Evolutionary conservation across 2,329 filamentous ascomycete genomes (phyloP), one percentile per base, ranked within the genome.

Genomic region (Aspergillus floridensis): DNA sequence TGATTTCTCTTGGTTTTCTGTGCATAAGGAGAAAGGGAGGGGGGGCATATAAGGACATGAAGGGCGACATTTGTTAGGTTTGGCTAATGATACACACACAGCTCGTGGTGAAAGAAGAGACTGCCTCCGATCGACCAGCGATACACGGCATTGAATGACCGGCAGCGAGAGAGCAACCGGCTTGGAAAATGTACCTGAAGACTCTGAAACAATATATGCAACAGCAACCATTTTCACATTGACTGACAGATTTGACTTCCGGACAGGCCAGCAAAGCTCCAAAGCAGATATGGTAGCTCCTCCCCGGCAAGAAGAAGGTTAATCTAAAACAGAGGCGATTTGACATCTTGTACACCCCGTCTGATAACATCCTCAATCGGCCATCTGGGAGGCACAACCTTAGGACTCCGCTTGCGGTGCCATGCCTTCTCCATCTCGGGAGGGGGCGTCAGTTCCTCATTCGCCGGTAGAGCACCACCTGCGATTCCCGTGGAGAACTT

Each of bases 401-500:
- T 82, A 58, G 83, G 80, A 50, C 75, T 73, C 65, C 81, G 78
- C 59, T 80, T 75, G 60, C 79, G 77, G 57, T 78, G 79, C 82
- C 86, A 86, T 68, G 90, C 86, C 63, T 83, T 80, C 76, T 96
- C 90, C 73, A 88, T 87, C 71, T 93, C 87, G 10, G 86, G 82
- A 0, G 71, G 67, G 29, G 70, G 70, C 7, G 85, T 84, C 44
- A 91, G 82, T 16, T 86, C 89, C 38, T 90, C 88, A 3, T 88
- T 87, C 2, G 93, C 82, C 8, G 90, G 88, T 53, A 91, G 85
- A 41, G 90, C 86, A 59, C 95, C 95, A 65, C 95, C 95, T 12
- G 95, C 93, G 69, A 97, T 86, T 66, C 95, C 95, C 14, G 91
- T 96, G n/a, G 92, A 96, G 79, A 96, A 97, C 80, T 97, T 98